phyloP scores from a whole-genome alignment of 73 alveolate species.

The Tetrahymena thermophila region DNA sequence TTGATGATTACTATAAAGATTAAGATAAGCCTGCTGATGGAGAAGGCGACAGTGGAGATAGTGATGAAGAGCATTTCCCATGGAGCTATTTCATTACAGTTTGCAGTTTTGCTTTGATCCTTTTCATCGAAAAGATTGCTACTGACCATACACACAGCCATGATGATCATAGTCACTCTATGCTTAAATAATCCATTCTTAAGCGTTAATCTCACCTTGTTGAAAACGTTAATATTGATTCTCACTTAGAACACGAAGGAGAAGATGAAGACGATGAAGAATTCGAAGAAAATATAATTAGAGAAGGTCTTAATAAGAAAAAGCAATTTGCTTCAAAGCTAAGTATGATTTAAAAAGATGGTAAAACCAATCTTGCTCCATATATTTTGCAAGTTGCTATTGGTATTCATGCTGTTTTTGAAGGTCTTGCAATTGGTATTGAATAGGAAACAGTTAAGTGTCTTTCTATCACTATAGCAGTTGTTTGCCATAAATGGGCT shows the following conservation, averaged over 20 bases:
- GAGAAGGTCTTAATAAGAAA: conserved; percentile 61
- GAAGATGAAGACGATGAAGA: conserved; percentile 39
- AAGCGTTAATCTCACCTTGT: conserved; percentile 23
- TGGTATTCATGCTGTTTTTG: conserved; percentile 87
- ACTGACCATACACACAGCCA: conserved; percentile 61
- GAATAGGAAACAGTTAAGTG: conserved; percentile 55
- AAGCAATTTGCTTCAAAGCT: conserved; percentile 61
- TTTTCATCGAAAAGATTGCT: conserved; percentile 73
- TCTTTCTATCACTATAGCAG: conserved; percentile 70
- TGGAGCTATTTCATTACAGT: conserved; percentile 58
- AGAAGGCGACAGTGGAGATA: conserved; percentile 2
- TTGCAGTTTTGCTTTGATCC: conserved; percentile 58
- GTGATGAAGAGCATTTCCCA: conserved; percentile 48
- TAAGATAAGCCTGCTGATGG: conserved; percentile 28
- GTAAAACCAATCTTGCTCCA: conserved; percentile 53
- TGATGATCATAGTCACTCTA: conserved; percentile 23
- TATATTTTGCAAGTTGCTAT: conserved; percentile 76
- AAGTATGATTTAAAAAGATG: conserved; percentile 38
- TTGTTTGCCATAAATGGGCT: conserved; percentile 82
- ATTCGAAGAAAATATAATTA: conserved; percentile 54
- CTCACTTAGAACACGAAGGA: neutral
- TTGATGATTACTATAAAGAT: conserved; percentile 46
- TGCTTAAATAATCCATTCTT: conserved; percentile 12
- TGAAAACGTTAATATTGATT: conserved; percentile 24
- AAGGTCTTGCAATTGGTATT: conserved; percentile 91